These are phyloP conservation scores for Stephanodiscus triporus DNA, from an alignment of 108 stramenopile species.

Conservation along the genomic window DNA sequence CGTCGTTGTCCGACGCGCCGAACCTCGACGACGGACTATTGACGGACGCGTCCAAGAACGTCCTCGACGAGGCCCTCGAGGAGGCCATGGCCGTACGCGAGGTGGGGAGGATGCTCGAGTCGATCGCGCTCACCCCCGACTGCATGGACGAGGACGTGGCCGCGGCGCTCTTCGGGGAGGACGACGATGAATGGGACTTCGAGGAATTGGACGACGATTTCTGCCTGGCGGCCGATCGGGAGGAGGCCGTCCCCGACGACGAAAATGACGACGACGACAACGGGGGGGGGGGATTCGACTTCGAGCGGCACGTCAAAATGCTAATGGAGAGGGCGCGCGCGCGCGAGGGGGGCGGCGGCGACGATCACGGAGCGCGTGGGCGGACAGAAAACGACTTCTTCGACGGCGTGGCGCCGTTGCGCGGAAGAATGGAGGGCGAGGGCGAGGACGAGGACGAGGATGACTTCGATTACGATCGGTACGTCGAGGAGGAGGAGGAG, in stretches of 20 bases:
- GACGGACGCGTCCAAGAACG: constrained; percentile 52
- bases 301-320: constrained; percentile 89
- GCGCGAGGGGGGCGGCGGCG: constrained; percentile 49
- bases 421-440: constrained; percentile 25
- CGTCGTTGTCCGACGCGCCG: neutral
- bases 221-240: constrained; percentile 85
- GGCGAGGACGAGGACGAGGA: constrained; percentile 31
- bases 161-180: constrained; percentile 85
- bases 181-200: constrained; percentile 74
- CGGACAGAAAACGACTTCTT: constrained; percentile 72
- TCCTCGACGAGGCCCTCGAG: constrained; percentile 43
- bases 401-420: constrained; percentile 53
- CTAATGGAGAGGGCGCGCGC: constrained; percentile 86
- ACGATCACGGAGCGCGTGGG: constrained; percentile 46
- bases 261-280: constrained; percentile 32
- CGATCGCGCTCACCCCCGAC: constrained; percentile 85
- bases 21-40: constrained; percentile 3
- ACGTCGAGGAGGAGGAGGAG: constrained; percentile 48
- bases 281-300: constrained; percentile 81
- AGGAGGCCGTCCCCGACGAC: constrained; percentile 46
- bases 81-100: constrained; percentile 71
- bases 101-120: constrained; percentile 77
- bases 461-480: constrained; percentile 26
- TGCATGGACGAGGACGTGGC: constrained; percentile 96
- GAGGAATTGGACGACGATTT: constrained; percentile 97